A percentile compares a stretch with the other conserved stretches of the same genome.
Conservation (phyloP, 768 basidiomycete species). For the Boletus pseudopeckii region DNA sequence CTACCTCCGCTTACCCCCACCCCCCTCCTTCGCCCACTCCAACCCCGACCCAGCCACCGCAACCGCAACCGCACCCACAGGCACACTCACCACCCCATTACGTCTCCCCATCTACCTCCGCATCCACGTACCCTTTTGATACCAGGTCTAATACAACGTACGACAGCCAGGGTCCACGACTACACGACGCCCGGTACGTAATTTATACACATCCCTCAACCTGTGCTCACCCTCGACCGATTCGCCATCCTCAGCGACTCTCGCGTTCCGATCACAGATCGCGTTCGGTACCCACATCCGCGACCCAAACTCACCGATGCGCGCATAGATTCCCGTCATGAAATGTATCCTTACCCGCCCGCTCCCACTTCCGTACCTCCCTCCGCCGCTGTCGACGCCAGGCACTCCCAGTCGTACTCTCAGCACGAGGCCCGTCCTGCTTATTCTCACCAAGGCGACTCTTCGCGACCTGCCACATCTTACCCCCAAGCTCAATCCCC, state of each 20-base stretch:
- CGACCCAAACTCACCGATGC: conserved; percentile 21
- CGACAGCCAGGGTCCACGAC: conserved; percentile 15
- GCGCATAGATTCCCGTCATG: conserved; percentile 27
- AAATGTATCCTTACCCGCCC: conserved; percentile 20
- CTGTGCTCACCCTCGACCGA: conserved; percentile 6
- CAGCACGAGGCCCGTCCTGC: conserved; percentile 21
- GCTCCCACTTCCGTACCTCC: conserved; percentile 12
- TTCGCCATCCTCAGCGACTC: conserved; percentile 20
- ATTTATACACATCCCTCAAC: not conserved
- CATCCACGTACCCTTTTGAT: conserved; percentile 21
- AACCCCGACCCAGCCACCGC: conserved; percentile 27
- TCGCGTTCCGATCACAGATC: conserved; percentile 22
- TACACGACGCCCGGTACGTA: conserved; percentile 25
- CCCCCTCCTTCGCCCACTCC: conserved; percentile 31
- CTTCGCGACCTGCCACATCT: conserved; percentile 20
- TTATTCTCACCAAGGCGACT: conserved; percentile 20
- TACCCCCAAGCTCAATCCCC: conserved; percentile 17
- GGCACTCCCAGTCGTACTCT: conserved; percentile 21
- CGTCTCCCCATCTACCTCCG: conserved; percentile 18
- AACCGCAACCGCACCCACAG: conserved; percentile 11
- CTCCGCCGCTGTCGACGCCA: conserved; percentile 15
- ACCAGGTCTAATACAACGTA: conserved; percentile 16
- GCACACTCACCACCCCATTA: conserved; percentile 22
- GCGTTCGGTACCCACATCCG: conserved; percentile 16
- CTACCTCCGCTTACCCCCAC: conserved; percentile 27